Evolutionary conservation across 129 eudicot genomes (phyloP).

Genomic region (Chrysanthemum seticuspe): DNA sequence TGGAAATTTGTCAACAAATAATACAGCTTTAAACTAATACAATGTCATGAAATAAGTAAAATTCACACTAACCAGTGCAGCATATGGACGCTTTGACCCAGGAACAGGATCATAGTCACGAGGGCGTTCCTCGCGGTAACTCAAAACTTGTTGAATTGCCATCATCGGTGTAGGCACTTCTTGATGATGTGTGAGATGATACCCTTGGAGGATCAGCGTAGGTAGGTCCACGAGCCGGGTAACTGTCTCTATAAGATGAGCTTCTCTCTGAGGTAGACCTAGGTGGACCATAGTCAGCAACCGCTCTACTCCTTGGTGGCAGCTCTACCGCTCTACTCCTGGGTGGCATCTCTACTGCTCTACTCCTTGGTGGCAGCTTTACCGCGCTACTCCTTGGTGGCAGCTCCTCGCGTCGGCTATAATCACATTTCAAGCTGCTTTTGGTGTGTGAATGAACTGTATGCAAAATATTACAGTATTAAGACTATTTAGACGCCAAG

Average conservation of each 20-base stretch:
- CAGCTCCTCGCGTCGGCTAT: slow-evolving; percentile 69
- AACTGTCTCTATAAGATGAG: slow-evolving; percentile 69
- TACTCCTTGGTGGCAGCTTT: slow-evolving; percentile 33
- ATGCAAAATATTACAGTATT: slow-evolving; percentile 1
- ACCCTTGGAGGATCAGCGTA: slow-evolving; percentile 66
- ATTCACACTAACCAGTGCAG: slow-evolving; percentile 58
- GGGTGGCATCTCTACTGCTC: slow-evolving; percentile 30
- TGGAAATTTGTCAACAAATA: neutral
- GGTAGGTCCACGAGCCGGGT: slow-evolving; percentile 69
- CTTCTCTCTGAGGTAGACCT: slow-evolving; percentile 65
- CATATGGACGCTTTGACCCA: slow-evolving; percentile 89
- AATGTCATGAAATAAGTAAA: neutral
- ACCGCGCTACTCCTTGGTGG: slow-evolving; percentile 67
- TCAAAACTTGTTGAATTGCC: slow-evolving; percentile 69
- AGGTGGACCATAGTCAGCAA: slow-evolving; percentile 53
- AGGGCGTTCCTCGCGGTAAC: slow-evolving; percentile 77
- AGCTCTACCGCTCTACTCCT: slow-evolving; percentile 36
- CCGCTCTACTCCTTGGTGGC: slow-evolving; percentile 32
- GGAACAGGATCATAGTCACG: slow-evolving; percentile 77
- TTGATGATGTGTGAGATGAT: slow-evolving; percentile 54
- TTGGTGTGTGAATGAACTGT: slow-evolving; percentile 74
- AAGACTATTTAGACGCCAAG: neutral
- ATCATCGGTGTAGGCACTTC: slow-evolving; percentile 73
- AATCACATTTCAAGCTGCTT: slow-evolving; percentile 69
- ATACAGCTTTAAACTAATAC: neutral